phyloP scores from a whole-genome alignment of 495 filamentous ascomycete species.

The Stereocaulon alpinum region DNA sequence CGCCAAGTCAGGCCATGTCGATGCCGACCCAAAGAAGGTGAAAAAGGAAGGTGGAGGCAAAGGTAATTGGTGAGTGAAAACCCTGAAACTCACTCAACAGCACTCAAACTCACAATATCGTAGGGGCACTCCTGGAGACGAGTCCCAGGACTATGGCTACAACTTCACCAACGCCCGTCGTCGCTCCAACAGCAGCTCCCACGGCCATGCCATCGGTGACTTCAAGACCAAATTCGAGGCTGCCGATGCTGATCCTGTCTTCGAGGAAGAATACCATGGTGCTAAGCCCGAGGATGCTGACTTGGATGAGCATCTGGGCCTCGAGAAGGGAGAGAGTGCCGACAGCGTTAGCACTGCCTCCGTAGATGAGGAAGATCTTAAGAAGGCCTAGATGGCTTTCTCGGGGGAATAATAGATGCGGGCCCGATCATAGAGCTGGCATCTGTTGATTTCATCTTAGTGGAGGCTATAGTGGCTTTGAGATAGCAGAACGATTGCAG shows the following conservation, averaged over 20 bases:
- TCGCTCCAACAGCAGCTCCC: constrained; percentile 78
- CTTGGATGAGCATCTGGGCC: constrained; percentile 30
- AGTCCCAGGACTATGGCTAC: constrained; percentile 70
- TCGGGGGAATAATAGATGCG: background rate
- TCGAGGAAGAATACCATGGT: constrained; percentile 73
- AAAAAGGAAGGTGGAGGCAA: constrained; percentile 95
- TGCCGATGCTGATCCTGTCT: constrained; percentile 75
- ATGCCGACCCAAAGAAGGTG: constrained; percentile 77
- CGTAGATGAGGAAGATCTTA: constrained; percentile 34
- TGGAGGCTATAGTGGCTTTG: background rate
- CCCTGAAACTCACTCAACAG: background rate
- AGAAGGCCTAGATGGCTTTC: constrained; percentile 24
- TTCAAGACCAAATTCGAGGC: constrained; percentile 87
- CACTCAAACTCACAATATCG: background rate
- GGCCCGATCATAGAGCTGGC: background rate
- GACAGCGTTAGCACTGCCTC: constrained; percentile 29
- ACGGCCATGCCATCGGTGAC: constrained; percentile 47
- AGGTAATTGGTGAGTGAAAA: constrained; percentile 71
- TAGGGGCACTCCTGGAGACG: constrained; percentile 77
- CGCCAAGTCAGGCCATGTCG: constrained; percentile 73
- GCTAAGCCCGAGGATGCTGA: constrained; percentile 35
- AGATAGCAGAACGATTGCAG: background rate
- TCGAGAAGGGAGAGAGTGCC: constrained; percentile 43
- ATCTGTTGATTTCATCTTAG: background rate
- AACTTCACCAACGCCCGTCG: constrained; percentile 78